phyloP scores from a whole-genome alignment of 2,329 filamentous ascomycete genomes.

The Diaporthe citrichinensis region DNA sequence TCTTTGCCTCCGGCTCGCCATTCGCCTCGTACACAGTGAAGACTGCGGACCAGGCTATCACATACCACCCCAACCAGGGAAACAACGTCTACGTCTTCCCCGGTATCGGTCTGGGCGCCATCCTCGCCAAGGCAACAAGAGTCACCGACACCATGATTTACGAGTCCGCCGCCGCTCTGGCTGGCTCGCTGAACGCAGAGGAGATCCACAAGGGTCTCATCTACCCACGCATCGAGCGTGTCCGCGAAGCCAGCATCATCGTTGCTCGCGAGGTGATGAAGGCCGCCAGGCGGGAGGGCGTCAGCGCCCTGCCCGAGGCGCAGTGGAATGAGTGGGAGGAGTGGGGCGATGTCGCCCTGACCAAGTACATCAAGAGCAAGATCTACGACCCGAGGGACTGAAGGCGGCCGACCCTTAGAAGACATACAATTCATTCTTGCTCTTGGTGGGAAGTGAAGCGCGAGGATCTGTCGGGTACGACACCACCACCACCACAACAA shows the following conservation, averaged over 20 bases:
- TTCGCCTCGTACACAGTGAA: conserved; percentile 82
- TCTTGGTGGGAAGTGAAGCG: conserved; percentile 38
- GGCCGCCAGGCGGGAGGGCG: conserved; percentile 85
- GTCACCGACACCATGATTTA: conserved; percentile 98
- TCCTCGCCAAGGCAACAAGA: conserved; percentile 87
- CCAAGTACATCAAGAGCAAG: conserved; percentile 70
- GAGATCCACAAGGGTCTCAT: conserved; percentile 88
- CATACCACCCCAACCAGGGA: conserved; percentile 85
- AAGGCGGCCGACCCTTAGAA: conserved; percentile 41
- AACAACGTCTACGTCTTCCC: conserved; percentile 97
- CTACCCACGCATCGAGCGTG: conserved; percentile 92
- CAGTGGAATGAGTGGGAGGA: conserved; percentile 82
- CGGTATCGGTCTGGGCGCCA: conserved; percentile 92
- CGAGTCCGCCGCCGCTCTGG: conserved; percentile 86
- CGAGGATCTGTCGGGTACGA: conserved; percentile 26
- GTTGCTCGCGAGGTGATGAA: conserved; percentile 96
- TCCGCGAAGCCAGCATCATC: conserved; percentile 88
- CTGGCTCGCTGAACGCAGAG: conserved; percentile 82
- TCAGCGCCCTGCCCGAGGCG: conserved; percentile 77
- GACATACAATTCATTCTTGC: conserved; percentile 41
- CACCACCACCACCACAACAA: conserved; percentile 16
- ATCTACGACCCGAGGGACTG: conserved; percentile 69
- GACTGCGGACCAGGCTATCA: conserved; percentile 70
- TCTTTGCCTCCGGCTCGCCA: conserved; percentile 96
- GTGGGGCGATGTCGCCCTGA: conserved; percentile 75